phyloP scores from a whole-genome alignment of 441 rosid species.

The Brassica balearica region DNA sequence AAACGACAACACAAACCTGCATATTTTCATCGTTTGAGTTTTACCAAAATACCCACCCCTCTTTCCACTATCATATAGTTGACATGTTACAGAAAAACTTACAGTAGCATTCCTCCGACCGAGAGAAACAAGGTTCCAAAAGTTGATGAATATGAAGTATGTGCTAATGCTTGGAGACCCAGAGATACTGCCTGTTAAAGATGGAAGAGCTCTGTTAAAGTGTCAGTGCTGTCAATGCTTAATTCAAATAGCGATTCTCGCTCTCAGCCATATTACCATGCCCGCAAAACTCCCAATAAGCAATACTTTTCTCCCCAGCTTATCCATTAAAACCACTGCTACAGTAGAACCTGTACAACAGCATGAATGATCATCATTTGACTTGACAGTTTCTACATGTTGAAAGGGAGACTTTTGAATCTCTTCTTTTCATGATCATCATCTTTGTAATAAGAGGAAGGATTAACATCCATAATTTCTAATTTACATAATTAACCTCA shows the following conservation, averaged over 20 bases:
- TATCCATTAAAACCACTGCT: conserved; percentile 76
- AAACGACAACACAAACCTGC: conserved; percentile 73
- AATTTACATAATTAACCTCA: neutral
- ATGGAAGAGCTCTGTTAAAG: conserved; percentile 10
- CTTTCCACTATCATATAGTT: conserved; percentile 25
- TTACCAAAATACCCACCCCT: neutral
- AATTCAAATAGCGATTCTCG: conserved; percentile 13
- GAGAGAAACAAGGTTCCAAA: conserved; percentile 64
- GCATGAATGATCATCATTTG: conserved; percentile 25
- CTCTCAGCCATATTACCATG: conserved; percentile 52
- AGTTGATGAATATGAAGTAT: conserved; percentile 54
- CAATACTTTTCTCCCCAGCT: conserved; percentile 71
- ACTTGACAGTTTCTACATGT: conserved; percentile 14
- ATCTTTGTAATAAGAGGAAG: neutral
- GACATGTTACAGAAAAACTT: conserved; percentile 42
- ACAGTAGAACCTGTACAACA: conserved; percentile 57
- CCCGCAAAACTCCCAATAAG: conserved; percentile 77
- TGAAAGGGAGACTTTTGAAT: neutral
- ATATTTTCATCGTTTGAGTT: conserved; percentile 36
- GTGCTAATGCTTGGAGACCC: conserved; percentile 61
- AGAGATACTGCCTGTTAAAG: conserved; percentile 57
- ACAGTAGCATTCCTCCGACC: conserved; percentile 79
- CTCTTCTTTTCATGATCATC: conserved; percentile 22
- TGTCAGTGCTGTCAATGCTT: neutral
- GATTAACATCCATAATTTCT: neutral